A percentile compares a stretch with the other conserved stretches of the same genome.
These are phyloP conservation scores for Rhododendron kiyosumense DNA, from an alignment of 148 eudicot genomes.

Conservation along the genomic window DNA sequence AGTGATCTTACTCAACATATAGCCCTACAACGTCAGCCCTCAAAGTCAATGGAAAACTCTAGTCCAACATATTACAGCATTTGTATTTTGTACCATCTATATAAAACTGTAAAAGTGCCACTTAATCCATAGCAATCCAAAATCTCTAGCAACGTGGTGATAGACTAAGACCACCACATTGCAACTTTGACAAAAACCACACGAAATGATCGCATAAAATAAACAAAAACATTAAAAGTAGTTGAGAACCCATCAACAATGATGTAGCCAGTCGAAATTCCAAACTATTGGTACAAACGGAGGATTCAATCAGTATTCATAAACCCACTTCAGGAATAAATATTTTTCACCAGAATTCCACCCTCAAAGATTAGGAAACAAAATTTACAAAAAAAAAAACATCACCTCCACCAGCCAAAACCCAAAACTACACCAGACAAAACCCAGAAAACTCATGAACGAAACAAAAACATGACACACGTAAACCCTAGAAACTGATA, in stretches of 20 bases:
- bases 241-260: neutral
- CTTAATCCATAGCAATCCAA: neutral
- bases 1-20: neutral
- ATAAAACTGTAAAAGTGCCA: neutral
- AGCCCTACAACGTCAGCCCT: neutral
- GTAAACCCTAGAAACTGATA: neutral
- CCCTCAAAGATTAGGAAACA: neutral
- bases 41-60: neutral
- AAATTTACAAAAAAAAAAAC: too few species aligned
- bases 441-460: neutral
- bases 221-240: neutral
- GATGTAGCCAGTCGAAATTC: neutral
- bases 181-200: neutral
- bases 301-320: neutral
- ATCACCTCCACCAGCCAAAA: neutral
- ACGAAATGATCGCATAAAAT: neutral
- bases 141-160: neutral
- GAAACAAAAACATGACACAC: neutral
- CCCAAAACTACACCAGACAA: neutral
- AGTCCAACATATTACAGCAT: neutral
- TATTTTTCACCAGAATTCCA: neutral
- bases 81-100: neutral
- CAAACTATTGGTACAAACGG: neutral
- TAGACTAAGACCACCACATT: neutral
- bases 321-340: neutral